These are phyloP conservation scores for Chimonanthus praecox DNA, from an alignment of 164 flowering plant species.

Conservation along the genomic window DNA sequence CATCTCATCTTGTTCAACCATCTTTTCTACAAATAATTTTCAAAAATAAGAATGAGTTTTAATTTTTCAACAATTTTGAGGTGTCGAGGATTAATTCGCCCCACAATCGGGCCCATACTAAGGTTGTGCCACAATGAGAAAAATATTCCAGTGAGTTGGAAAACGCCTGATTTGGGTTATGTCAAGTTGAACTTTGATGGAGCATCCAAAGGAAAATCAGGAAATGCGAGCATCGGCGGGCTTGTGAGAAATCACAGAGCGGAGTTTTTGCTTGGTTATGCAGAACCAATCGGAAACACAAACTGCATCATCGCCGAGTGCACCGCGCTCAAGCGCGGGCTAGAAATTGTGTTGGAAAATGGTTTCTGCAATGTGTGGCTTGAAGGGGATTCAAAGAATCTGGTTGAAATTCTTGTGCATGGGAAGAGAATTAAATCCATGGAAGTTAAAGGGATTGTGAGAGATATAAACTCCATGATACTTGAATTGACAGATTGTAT, in stretches of 20 bases:
- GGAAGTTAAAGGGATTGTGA: constrained; percentile 32
- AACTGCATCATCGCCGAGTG: constrained; percentile 57
- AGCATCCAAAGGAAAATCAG: constrained; percentile 35
- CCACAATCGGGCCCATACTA: neutral
- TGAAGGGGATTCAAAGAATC: constrained; percentile 59
- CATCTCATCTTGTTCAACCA: neutral
- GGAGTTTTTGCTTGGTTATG: constrained; percentile 59
- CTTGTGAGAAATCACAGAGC: constrained; percentile 61
- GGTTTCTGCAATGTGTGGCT: constrained; percentile 66
- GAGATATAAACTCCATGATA: constrained; percentile 38
- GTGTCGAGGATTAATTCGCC: neutral
- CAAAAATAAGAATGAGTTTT: neutral
- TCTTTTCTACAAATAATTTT: neutral
- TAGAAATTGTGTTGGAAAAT: constrained; percentile 59
- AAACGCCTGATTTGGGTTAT: constrained; percentile 60
- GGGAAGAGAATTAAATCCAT: constrained; percentile 20
- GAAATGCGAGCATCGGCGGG: constrained; percentile 70
- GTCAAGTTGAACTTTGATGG: constrained; percentile 77
- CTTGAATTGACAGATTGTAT: constrained; percentile 38
- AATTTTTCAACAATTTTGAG: neutral
- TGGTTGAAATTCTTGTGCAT: constrained; percentile 38
- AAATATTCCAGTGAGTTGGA: constrained; percentile 34
- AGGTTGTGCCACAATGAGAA: neutral
- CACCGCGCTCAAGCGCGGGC: constrained; percentile 51
- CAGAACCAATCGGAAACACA: constrained; percentile 58